Evolutionary conservation across 140 eudicot genomes (phyloP), one percentile per base, ranked within the genome.

Genomic region (Stevia rebaudiana): DNA sequence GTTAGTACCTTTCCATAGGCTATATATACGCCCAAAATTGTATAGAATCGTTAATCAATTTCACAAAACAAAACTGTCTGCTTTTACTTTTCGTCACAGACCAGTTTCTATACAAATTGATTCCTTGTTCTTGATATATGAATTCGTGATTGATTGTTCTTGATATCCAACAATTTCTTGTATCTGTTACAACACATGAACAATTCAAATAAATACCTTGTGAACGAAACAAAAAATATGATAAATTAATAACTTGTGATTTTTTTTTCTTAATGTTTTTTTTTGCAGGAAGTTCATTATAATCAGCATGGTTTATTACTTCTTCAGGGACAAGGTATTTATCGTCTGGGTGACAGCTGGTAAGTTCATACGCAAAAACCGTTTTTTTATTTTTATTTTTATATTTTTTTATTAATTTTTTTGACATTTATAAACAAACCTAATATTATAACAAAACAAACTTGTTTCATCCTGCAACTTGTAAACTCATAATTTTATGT

Each of bases 281-380:
- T 30, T 39, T 28, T 41, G 28, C 91, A 88, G 98, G 98, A 88
- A 81, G 92, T 92, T 65, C 99, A 92, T 73, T 92, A 92, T 62
- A 85, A 88, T 71, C 99, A 88, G 81, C 99, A 92, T 60, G 99
- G 99, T 65, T 69, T 92, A 72, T 58, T 92, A 82, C 86, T 92
- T 64, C 75, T 92, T 72, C 95, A 88, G 59, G 98, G 99, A 46
- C 95, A 83, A 63, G 99, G 99, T 48, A 82, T 92, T 61, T 92
- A 92, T 72, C 92, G 95, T 61, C 75, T 92, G 44, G 95, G 99
- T 59, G 95, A 92, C 62, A 88, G 79, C 79, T 92, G 98, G 98
- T 85, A 79, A 74, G 87, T 70, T 64, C 9, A 11, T 18, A 47
- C 16, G 25, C 25, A 11, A 30, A 61, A 55, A 48, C 10, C 2